These are phyloP conservation scores for Curvularia sp. DNA, from an alignment of 2,329 filamentous ascomycete genomes.

Conservation along the genomic window DNA sequence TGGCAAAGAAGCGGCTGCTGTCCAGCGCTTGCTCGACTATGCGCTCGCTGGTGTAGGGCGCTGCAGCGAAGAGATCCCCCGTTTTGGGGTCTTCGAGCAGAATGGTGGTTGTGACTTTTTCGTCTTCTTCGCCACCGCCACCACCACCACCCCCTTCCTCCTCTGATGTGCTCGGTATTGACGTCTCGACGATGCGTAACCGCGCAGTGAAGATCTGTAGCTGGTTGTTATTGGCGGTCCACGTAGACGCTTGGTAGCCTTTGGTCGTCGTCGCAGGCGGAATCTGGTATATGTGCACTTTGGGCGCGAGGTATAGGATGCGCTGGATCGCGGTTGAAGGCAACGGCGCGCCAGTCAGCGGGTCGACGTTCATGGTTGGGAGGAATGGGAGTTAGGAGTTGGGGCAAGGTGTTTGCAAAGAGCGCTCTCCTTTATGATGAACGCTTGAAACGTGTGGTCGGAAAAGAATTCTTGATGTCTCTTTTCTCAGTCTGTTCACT, in stretches of 20 bases:
- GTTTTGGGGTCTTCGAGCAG: slow-evolving; percentile 77
- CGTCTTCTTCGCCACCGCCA: slow-evolving; percentile 49
- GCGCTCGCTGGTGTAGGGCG: slow-evolving; percentile 71
- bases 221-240: slow-evolving; percentile 71
- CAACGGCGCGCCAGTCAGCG: slow-evolving; percentile 71
- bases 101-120: slow-evolving; percentile 73
- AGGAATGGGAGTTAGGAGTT: not conserved
- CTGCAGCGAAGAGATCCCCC: slow-evolving; percentile 81
- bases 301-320: slow-evolving; percentile 76
- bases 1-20: slow-evolving; percentile 82
- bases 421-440: not conserved
- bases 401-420: not conserved
- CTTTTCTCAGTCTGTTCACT: not conserved
- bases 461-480: not conserved
- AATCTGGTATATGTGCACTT: slow-evolving; percentile 86
- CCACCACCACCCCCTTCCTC: slow-evolving; percentile 1
- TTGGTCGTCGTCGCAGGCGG: slow-evolving; percentile 79
- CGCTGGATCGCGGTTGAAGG: slow-evolving; percentile 82
- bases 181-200: slow-evolving; percentile 78
- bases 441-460: not conserved
- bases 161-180: slow-evolving; percentile 51
- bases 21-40: slow-evolving; percentile 81
- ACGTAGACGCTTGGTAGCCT: slow-evolving; percentile 78
- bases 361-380: slow-evolving; percentile 69
- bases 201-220: slow-evolving; percentile 87